Evolutionary conservation across 2,329 filamentous ascomycete species (phyloP).

Genomic region (Whalleya microplaca): DNA sequence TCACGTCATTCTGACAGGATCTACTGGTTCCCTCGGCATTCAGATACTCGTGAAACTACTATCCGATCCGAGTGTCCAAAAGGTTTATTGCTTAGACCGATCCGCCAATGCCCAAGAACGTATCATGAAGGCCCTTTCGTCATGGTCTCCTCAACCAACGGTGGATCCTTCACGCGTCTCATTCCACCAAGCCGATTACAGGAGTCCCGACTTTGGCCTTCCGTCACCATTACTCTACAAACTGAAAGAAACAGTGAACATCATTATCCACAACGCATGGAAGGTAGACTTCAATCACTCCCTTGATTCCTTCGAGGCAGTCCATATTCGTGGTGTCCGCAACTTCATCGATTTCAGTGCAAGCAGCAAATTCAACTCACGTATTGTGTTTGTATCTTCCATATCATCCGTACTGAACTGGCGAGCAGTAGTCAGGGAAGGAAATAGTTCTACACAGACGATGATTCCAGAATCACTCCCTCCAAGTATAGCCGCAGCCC

Average conservation of each 20-base stretch:
- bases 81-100: slow-evolving; percentile 33
- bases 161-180: neutral
- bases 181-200: slow-evolving; percentile 15
- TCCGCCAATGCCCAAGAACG: slow-evolving; percentile 12
- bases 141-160: slow-evolving; percentile 6
- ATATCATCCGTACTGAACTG: slow-evolving; percentile 23
- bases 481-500: slow-evolving; percentile 3
- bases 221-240: neutral
- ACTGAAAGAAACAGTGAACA: neutral
- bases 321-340: slow-evolving; percentile 21
- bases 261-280: slow-evolving; percentile 31
- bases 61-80: slow-evolving; percentile 25
- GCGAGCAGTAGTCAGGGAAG: neutral
- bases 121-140: slow-evolving; percentile 4
- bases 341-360: slow-evolving; percentile 19
- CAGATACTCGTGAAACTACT: slow-evolving; percentile 38
- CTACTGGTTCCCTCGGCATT: slow-evolving; percentile 40
- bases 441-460: neutral
- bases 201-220: slow-evolving; percentile 6
- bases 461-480: slow-evolving; percentile 14
- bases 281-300: slow-evolving; percentile 30
- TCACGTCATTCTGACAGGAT: slow-evolving; percentile 38
- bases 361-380: neutral
- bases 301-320: slow-evolving; percentile 23
- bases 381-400: slow-evolving; percentile 26